A percentile compares a stretch with the other conserved stretches of the same genome.
phyloP scores from a whole-genome alignment of 2,329 filamentous ascomycete genomes.

The Graphilbum ipis-grandicollis region DNA sequence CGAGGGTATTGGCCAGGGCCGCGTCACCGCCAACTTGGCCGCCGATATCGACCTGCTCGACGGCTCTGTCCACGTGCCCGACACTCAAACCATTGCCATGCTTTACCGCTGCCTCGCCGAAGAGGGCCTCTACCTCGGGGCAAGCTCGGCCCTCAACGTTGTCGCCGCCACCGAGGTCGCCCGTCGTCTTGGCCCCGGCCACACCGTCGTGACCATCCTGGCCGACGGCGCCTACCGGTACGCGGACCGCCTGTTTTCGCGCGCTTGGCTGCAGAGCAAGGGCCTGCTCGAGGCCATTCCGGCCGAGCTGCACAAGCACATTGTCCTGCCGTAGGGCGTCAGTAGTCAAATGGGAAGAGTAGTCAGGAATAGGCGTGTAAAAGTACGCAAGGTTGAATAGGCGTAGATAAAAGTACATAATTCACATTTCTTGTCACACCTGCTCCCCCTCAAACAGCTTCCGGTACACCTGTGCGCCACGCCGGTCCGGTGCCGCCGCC shows the following conservation, averaged over 20 bases:
- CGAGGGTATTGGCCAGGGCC: slow-evolving; percentile 92
- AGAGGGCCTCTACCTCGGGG: slow-evolving; percentile 87
- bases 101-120: slow-evolving; percentile 92
- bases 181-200: slow-evolving; percentile 70
- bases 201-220: slow-evolving; percentile 84
- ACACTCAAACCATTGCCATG: slow-evolving; percentile 95
- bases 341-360: slow-evolving; percentile 1
- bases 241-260: slow-evolving; percentile 81
- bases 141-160: slow-evolving; percentile 86
- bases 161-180: slow-evolving; percentile 90
- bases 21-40: slow-evolving; percentile 84
- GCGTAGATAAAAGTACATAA: background rate
- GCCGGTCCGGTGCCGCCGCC: slow-evolving; percentile 5
- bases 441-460: slow-evolving; percentile 14
- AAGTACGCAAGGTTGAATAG: slow-evolving; percentile 1
- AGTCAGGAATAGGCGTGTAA: background rate
- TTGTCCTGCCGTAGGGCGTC: slow-evolving; percentile 79
- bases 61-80: slow-evolving; percentile 66
- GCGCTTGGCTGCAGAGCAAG: slow-evolving; percentile 80
- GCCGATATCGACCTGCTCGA: slow-evolving; percentile 75
- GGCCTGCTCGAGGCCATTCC: slow-evolving; percentile 67
- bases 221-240: slow-evolving; percentile 97
- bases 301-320: slow-evolving; percentile 76
- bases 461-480: slow-evolving; percentile 14
- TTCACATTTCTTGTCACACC: background rate